Evolutionary conservation across 257 asterid species (phyloP).

Genomic region (Scutellaria baicalensis): DNA sequence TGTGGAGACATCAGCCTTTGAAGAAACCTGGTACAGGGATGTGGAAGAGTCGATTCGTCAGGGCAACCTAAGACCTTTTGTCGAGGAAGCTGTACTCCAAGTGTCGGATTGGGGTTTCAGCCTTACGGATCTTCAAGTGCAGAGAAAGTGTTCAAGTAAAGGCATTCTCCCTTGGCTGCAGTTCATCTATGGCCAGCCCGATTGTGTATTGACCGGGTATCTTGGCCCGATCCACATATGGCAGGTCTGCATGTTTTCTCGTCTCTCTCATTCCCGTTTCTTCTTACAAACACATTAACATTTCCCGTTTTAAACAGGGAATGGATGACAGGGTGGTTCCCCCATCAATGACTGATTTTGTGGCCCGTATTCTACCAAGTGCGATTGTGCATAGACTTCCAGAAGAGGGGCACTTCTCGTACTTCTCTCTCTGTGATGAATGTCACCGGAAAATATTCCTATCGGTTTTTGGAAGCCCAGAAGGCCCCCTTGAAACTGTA

Average conservation of each 20-base stretch:
- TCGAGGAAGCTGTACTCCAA: slow-evolving; percentile 79
- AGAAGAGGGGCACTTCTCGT: slow-evolving; percentile 83
- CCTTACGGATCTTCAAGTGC: slow-evolving; percentile 63
- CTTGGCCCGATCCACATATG: slow-evolving; percentile 91
- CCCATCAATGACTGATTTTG: slow-evolving; percentile 54
- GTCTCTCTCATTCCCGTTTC: neutral
- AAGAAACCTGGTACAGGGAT: slow-evolving; percentile 77
- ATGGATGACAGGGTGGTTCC: slow-evolving; percentile 73
- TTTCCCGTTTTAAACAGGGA: slow-evolving; percentile 43
- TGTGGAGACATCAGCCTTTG: slow-evolving; percentile 39
- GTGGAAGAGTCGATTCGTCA: slow-evolving; percentile 82
- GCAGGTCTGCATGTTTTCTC: slow-evolving; percentile 46
- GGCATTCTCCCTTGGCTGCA: slow-evolving; percentile 66
- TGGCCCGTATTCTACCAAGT: slow-evolving; percentile 54
- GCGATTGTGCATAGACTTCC: slow-evolving; percentile 64
- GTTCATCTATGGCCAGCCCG: slow-evolving; percentile 51
- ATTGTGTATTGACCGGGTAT: slow-evolving; percentile 69
- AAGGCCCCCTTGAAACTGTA: slow-evolving; percentile 43
- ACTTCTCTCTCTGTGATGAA: slow-evolving; percentile 55
- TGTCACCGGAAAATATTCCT: slow-evolving; percentile 67
- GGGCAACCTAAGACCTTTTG: slow-evolving; percentile 48
- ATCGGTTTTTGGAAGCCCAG: slow-evolving; percentile 69
- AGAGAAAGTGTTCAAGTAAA: slow-evolving; percentile 46
- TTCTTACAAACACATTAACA: no score
- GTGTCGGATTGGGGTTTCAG: slow-evolving; percentile 87